phyloP scores from a whole-genome alignment of 345 rosid genomes.

The Laguncularia racemosa region DNA sequence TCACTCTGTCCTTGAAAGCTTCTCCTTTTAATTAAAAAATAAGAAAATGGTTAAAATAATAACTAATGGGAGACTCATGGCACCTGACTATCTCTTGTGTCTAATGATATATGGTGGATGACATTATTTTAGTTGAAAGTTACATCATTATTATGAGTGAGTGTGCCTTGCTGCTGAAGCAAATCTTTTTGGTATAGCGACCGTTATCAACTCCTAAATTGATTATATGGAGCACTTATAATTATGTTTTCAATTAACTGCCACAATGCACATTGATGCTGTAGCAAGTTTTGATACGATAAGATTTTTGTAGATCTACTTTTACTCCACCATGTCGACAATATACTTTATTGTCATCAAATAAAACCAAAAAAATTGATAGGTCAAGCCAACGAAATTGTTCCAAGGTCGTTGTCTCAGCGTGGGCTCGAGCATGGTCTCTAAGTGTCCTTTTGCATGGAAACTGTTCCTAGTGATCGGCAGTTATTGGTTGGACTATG shows the following conservation, averaged over 20 bases:
- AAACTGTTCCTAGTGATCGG: neutral
- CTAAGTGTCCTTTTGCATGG: slow-evolving; percentile 3
- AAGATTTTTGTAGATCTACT: slow-evolving; percentile 6
- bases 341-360: slow-evolving; percentile 1
- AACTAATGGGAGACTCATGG: too few species aligned
- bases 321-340: slow-evolving; percentile 3
- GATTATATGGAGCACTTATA: neutral
- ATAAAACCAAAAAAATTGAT: neutral
- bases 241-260: too few species aligned
- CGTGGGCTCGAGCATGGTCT: too few species aligned
- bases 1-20: too few species aligned
- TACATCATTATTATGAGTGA: neutral
- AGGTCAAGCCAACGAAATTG: neutral
- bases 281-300: slow-evolving; percentile 4
- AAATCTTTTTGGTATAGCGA: slow-evolving; percentile 6
- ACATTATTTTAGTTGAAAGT: neutral
- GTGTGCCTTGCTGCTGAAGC: slow-evolving; percentile 7
- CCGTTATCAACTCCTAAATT: neutral
- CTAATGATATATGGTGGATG: neutral
- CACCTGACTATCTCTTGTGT: too few species aligned
- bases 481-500: neutral
- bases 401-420: neutral
- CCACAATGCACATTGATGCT: too few species aligned
- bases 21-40: too few species aligned
- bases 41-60: too few species aligned